Conservation (phyloP, 83 land plant species). For the Diphasiastrum complanatum region DNA sequence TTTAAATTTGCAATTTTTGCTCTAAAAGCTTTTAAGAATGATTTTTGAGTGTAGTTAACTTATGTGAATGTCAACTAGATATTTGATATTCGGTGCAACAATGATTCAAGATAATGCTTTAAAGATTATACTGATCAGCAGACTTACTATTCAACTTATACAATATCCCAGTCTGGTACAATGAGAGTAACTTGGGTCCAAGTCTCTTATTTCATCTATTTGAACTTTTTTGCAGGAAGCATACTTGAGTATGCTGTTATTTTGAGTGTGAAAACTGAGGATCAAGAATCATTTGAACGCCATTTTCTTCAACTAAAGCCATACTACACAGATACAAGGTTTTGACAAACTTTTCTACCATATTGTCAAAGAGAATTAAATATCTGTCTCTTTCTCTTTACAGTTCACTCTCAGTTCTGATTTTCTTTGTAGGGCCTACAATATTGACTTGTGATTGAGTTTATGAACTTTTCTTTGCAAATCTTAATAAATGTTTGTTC, state of each 20-base stretch:
- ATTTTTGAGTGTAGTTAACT: too few species aligned
- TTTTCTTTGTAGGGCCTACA: too few species aligned
- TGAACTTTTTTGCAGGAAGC: slow-evolving; percentile 39
- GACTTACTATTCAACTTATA: not conserved
- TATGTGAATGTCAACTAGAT: too few species aligned
- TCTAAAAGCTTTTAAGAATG: too few species aligned
- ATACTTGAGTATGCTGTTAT: slow-evolving; percentile 82
- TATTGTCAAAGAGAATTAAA: not conserved
- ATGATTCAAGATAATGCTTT: too few species aligned
- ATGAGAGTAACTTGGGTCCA: not conserved
- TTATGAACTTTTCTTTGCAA: too few species aligned
- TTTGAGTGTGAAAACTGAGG: slow-evolving; percentile 68
- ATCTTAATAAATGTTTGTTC: too few species aligned
- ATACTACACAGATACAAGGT: slow-evolving; percentile 73
- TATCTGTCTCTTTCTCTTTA: not conserved
- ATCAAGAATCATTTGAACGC: slow-evolving; percentile 81
- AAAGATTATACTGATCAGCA: too few species aligned
- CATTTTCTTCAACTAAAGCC: slow-evolving; percentile 83
- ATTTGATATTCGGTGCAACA: too few species aligned
- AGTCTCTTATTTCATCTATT: not conserved
- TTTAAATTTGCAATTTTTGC: too few species aligned
- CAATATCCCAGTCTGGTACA: not conserved
- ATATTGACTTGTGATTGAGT: too few species aligned
- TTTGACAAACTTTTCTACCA: not conserved
- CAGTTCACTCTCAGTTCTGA: too few species aligned